Conservation (phyloP, 2,329 filamentous ascomycete genomes). For the Venturia asperata region DNA sequence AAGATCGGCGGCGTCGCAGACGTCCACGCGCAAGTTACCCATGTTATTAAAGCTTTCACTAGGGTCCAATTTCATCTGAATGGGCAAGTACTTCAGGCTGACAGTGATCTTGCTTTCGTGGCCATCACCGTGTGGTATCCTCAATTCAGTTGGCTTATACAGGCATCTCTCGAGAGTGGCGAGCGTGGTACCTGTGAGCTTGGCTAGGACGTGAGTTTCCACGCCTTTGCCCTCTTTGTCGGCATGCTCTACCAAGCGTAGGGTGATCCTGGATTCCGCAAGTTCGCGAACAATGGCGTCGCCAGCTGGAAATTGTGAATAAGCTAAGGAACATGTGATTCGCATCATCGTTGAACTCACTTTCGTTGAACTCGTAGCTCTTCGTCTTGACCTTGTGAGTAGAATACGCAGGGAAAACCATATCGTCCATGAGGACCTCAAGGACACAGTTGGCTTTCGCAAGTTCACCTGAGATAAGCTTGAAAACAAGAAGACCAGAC, state of each 20-base stretch:
- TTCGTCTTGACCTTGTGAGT: constrained; percentile 68
- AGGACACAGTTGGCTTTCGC: constrained; percentile 67
- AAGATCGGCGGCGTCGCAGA: constrained; percentile 79
- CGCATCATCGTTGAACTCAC: constrained; percentile 31
- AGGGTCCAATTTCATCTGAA: constrained; percentile 88
- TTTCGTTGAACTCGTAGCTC: constrained; percentile 74
- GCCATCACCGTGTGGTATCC: constrained; percentile 71
- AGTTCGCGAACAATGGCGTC: constrained; percentile 95
- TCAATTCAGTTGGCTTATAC: constrained; percentile 83
- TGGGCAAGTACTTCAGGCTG: constrained; percentile 88
- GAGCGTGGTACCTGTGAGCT: constrained; percentile 75
- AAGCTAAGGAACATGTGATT: background rate
- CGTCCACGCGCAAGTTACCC: constrained; percentile 87
- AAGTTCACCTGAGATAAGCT: constrained; percentile 82
- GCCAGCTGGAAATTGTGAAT: constrained; percentile 49
- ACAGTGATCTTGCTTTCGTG: constrained; percentile 74
- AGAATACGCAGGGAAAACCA: constrained; percentile 81
- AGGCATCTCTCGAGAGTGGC: constrained; percentile 76
- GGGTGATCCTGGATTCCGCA: constrained; percentile 89
- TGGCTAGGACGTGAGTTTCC: constrained; percentile 70
- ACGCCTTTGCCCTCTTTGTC: constrained; percentile 63
- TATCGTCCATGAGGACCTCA: constrained; percentile 89
- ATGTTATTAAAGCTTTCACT: constrained; percentile 99
- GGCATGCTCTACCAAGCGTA: constrained; percentile 74
- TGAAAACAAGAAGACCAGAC: constrained; percentile 89